Evolutionary conservation across 169 alveolate genomes (phyloP).

Genomic region (Ichthyophthirius multifiliis): DNA sequence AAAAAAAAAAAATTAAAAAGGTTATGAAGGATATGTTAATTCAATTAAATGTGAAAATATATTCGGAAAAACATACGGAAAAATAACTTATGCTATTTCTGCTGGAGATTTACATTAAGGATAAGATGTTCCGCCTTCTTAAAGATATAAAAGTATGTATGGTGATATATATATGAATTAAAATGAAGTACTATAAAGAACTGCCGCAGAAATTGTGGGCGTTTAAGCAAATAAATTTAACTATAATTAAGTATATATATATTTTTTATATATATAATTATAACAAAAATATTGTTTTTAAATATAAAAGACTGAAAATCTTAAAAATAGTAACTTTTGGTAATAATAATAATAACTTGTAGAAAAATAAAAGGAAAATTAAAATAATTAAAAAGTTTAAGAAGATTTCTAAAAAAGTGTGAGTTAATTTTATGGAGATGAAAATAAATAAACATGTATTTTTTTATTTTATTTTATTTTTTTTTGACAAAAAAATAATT

Average conservation of each 20-base stretch:
- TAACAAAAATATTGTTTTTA: too few relatives aligned
- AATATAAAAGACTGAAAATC: not conserved
- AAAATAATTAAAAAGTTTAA: not conserved
- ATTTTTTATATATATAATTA: too few relatives aligned
- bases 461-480: too few relatives aligned
- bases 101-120: slow-evolving; percentile 39
- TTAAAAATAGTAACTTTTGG: not conserved
- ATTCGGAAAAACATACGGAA: slow-evolving; percentile 41
- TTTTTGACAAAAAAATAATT: too few relatives aligned
- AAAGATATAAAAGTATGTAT: slow-evolving; percentile 20
- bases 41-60: slow-evolving; percentile 41
- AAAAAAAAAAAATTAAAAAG: too few relatives aligned
- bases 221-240: too few relatives aligned
- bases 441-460: slow-evolving; percentile 23
- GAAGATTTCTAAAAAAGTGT: slow-evolving; percentile 10
- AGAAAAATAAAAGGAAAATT: not conserved
- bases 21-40: slow-evolving; percentile 37
- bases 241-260: too few relatives aligned
- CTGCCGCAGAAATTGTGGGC: slow-evolving; percentile 50
- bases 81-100: slow-evolving; percentile 29
- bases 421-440: slow-evolving; percentile 41
- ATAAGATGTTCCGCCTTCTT: slow-evolving; percentile 34
- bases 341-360: not conserved
- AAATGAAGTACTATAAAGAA: slow-evolving; percentile 27
- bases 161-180: slow-evolving; percentile 32